Base-by-base conservation (phyloP, 257 asterid species). In the Solanum peruvianum region DNA sequence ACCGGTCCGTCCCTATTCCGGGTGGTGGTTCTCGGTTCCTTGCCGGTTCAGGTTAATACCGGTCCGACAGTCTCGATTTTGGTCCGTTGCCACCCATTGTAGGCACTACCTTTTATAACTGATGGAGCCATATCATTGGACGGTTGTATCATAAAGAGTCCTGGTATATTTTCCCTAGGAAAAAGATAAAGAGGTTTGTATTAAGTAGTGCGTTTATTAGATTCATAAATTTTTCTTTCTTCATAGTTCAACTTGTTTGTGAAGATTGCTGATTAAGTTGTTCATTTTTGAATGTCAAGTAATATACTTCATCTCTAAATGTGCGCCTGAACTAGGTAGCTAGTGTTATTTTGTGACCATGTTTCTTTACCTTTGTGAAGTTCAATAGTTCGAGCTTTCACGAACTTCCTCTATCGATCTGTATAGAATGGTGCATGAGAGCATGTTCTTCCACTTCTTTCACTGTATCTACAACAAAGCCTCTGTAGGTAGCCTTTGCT, bases 41-140 rank as follows among this genome's bases (percentile, higher is more conserved):
- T 31, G 33, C 33, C 3, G 33, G 33, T 31, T 31, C 33, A 31
- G 33, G 3, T 31, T 31, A 31, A 31, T 31, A 31, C 33, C 33
- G 33, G 33, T 31, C 33, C 3, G 33, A 31, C 33, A 31, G 33
- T 31, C 33, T 31, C 33, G 3, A 31, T 31, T 31, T 31, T 3
- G 33, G 33, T 31, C 3, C 33, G 33, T 31, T 31, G 3, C 33
- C 33, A 31, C 3, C 33, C 33, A 31, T 31, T 92, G 42, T 92
- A 90, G 86, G 96, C 98, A 86, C 90, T 71, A 66, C 86, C 95
- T 58, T 86, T 78, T 62, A 89, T 92, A 86, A 52, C 86, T 60
- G 81, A 87, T 85, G 98, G 98, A 86, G 98, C 99, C 86, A 82
- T 96, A 89, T 95, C 99, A 87, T 92, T 96, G 81, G 99, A 96